These are phyloP conservation scores for Panellus pusillus DNA, from an alignment of 768 basidiomycete genomes.

Conservation along the genomic window DNA sequence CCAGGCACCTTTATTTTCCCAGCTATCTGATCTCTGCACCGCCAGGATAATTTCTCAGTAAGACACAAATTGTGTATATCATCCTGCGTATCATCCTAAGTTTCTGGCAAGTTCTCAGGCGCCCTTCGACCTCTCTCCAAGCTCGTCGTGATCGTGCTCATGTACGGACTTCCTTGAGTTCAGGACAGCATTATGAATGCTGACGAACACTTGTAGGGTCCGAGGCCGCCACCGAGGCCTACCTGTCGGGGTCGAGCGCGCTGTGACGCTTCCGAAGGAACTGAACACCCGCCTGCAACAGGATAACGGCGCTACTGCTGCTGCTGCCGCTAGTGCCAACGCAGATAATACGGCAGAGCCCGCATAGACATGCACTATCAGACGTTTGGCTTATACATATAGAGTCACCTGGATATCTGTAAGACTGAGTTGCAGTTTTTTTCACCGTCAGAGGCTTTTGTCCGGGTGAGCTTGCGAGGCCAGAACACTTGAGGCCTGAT, in stretches of 20 bases:
- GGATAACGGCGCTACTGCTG: neutral
- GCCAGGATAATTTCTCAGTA: slow-evolving; percentile 53
- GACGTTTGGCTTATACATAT: too few relatives aligned
- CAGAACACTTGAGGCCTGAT: too few relatives aligned
- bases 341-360: too few relatives aligned
- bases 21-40: neutral
- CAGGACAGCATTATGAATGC: neutral
- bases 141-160: slow-evolving; percentile 67
- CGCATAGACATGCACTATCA: too few relatives aligned
- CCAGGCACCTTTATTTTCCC: neutral
- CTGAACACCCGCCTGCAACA: slow-evolving; percentile 7
- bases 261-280: slow-evolving; percentile 22
- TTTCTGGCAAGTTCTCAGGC: slow-evolving; percentile 44
- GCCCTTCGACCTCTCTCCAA: slow-evolving; percentile 69
- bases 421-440: too few relatives aligned
- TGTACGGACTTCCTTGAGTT: slow-evolving; percentile 36
- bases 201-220: slow-evolving; percentile 37
- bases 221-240: slow-evolving; percentile 73
- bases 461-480: too few relatives aligned
- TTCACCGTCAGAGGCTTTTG: too few relatives aligned
- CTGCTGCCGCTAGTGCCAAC: neutral
- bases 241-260: slow-evolving; percentile 64
- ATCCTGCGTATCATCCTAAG: neutral
- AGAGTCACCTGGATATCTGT: too few relatives aligned
- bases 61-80: neutral